Percentiles rank a stretch among this genome's conserved stretches.
Conservation (phyloP, 202 grass and related monocot genomes). For the Bolboschoenoplectus hybrid region DNA sequence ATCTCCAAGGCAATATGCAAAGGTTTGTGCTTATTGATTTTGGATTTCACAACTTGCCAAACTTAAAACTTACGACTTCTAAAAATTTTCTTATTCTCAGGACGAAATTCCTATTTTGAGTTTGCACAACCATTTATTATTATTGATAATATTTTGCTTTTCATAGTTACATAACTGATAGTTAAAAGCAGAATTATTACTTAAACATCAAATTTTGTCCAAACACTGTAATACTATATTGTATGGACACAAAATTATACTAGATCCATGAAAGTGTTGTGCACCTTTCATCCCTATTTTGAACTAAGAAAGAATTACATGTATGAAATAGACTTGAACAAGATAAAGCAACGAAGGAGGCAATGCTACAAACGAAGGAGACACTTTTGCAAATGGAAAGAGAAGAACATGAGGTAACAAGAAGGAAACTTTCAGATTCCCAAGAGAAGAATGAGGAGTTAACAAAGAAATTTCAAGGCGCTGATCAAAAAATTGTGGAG, state of each 20-base stretch:
- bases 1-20: slow-evolving; percentile 55
- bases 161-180: not conserved
- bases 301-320: not conserved
- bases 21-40: slow-evolving; percentile 51
- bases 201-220: slow-evolving; percentile 15
- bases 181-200: not conserved
- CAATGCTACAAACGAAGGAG: slow-evolving; percentile 54
- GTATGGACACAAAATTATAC: not conserved
- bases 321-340: slow-evolving; percentile 69
- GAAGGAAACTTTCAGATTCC: slow-evolving; percentile 49
- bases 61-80: not conserved
- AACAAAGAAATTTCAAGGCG: slow-evolving; percentile 51
- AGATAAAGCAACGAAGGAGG: slow-evolving; percentile 58
- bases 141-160: not conserved
- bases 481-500: slow-evolving; percentile 58
- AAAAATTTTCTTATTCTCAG: not conserved
- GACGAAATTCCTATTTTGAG: not conserved
- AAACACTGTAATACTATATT: not conserved
- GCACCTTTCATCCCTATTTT: slow-evolving; percentile 5
- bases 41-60: not conserved
- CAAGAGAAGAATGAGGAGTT: slow-evolving; percentile 70
- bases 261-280: not conserved
- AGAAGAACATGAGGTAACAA: slow-evolving; percentile 54
- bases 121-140: not conserved
- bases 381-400: slow-evolving; percentile 45